These are phyloP conservation scores for Verbena officinalis DNA, from an alignment of 257 asterid genomes.

Conservation along the genomic window DNA sequence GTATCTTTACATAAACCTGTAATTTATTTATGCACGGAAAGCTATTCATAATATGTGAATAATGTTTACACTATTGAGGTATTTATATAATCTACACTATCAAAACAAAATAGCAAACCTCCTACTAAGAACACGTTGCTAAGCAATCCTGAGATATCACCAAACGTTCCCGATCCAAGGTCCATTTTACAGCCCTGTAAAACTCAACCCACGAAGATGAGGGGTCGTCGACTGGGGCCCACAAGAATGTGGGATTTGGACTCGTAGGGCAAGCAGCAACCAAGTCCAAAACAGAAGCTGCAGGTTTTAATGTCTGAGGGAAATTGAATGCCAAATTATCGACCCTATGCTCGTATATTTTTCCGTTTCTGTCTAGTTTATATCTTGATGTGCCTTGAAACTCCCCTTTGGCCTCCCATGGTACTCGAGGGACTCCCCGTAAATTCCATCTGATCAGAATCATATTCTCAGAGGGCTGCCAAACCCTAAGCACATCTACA, in stretches of 20 bases:
- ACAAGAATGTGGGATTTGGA: slow-evolving; percentile 67
- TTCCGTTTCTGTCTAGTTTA: slow-evolving; percentile 76
- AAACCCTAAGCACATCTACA: slow-evolving; percentile 67
- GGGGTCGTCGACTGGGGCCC: slow-evolving; percentile 44
- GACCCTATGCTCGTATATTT: slow-evolving; percentile 85
- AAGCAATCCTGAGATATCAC: slow-evolving; percentile 61
- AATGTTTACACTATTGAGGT: slow-evolving; percentile 30
- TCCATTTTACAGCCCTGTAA: slow-evolving; percentile 57
- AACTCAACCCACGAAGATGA: slow-evolving; percentile 66
- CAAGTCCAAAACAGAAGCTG: slow-evolving; percentile 72
- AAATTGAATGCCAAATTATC: slow-evolving; percentile 82
- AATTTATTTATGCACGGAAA: slow-evolving; percentile 20
- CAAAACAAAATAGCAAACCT: slow-evolving; percentile 22
- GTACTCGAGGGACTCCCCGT: slow-evolving; percentile 73
- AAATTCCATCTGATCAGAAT: slow-evolving; percentile 76
- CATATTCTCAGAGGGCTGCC: slow-evolving; percentile 88
- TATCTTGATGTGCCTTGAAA: slow-evolving; percentile 85
- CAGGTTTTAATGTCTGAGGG: slow-evolving; percentile 64
- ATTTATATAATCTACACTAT: slow-evolving; percentile 17
- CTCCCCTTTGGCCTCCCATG: slow-evolving; percentile 85
- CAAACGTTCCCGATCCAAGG: slow-evolving; percentile 49
- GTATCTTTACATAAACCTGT: slow-evolving; percentile 23
- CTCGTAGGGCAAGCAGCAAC: slow-evolving; percentile 75
- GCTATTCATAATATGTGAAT: slow-evolving; percentile 17
- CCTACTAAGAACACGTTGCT: slow-evolving; percentile 62